These are phyloP conservation scores for Metrosideros polymorpha DNA, from an alignment of 441 rosid genomes.

Conservation along the genomic window DNA sequence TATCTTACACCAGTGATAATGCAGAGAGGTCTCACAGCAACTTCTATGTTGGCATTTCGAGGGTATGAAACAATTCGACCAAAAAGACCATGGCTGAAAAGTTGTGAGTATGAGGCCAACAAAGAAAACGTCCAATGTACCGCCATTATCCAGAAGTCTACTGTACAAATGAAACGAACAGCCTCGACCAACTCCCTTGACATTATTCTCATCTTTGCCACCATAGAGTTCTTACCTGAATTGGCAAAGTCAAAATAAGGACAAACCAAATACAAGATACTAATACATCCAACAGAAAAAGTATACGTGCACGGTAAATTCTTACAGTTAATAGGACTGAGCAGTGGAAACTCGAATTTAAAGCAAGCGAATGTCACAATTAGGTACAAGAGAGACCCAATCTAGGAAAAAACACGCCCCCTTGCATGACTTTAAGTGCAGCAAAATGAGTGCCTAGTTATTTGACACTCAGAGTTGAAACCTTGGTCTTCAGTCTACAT, in stretches of 20 bases:
- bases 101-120: slow-evolving; percentile 38
- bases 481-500: neutral
- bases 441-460: neutral
- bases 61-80: slow-evolving; percentile 9
- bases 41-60: slow-evolving; percentile 15
- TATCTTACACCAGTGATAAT: slow-evolving; percentile 72
- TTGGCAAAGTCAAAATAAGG: neutral
- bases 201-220: neutral
- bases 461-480: neutral
- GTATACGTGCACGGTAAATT: neutral
- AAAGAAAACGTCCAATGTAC: slow-evolving; percentile 51
- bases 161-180: slow-evolving; percentile 31
- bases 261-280: neutral
- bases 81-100: slow-evolving; percentile 29
- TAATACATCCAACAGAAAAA: neutral
- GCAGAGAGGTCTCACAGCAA: slow-evolving; percentile 39
- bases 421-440: neutral
- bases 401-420: neutral
- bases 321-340: neutral
- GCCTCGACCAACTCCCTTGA: slow-evolving; percentile 25
- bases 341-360: neutral
- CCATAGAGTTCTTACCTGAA: neutral
- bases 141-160: slow-evolving; percentile 71
- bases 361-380: neutral
- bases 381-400: neutral